These are phyloP conservation scores for Aurantiochytrium sp. DNA, from an alignment of 108 stramenopile species.

Conservation along the genomic window DNA sequence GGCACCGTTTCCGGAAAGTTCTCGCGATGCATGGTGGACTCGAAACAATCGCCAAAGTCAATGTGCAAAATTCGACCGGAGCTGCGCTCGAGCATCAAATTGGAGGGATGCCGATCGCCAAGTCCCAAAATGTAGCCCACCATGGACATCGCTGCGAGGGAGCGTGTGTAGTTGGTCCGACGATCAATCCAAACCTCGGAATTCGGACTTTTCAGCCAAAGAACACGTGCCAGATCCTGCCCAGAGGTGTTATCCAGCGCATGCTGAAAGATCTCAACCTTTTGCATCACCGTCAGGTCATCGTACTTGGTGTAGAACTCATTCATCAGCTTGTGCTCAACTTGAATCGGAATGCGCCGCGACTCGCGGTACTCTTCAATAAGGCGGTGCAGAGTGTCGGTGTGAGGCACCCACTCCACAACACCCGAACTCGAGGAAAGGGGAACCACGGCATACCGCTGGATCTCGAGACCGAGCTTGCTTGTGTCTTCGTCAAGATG, in stretches of 20 bases:
- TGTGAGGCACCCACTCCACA: slow-evolving; percentile 96
- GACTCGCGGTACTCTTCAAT: slow-evolving; percentile 84
- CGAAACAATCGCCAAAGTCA: slow-evolving; percentile 77
- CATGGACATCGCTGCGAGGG: slow-evolving; percentile 96
- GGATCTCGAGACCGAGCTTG: slow-evolving; percentile 84
- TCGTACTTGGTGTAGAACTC: slow-evolving; percentile 83
- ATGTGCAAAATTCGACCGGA: slow-evolving; percentile 34
- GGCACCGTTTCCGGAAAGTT: slow-evolving; percentile 97
- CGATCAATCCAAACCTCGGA: slow-evolving; percentile 95
- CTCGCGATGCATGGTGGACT: slow-evolving; percentile 95
- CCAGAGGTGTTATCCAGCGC: slow-evolving; percentile 77
- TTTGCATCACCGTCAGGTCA: slow-evolving; percentile 82
- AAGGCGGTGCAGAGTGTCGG: slow-evolving; percentile 91
- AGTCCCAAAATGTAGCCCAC: slow-evolving; percentile 82
- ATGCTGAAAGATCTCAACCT: slow-evolving; percentile 89
- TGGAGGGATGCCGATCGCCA: slow-evolving; percentile 64
- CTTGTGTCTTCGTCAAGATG: slow-evolving; percentile 81
- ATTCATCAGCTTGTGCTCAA: slow-evolving; percentile 89
- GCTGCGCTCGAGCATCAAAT: slow-evolving; percentile 49
- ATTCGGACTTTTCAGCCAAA: slow-evolving; percentile 89
- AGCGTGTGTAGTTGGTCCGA: slow-evolving; percentile 88
- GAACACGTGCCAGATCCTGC: slow-evolving; percentile 85
- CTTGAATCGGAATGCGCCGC: slow-evolving; percentile 76
- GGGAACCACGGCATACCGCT: slow-evolving; percentile 87
- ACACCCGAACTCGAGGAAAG: slow-evolving; percentile 88